Evolutionary conservation across 108 stramenopile genomes (phyloP).

Genomic region (Epithemia pelagica): DNA sequence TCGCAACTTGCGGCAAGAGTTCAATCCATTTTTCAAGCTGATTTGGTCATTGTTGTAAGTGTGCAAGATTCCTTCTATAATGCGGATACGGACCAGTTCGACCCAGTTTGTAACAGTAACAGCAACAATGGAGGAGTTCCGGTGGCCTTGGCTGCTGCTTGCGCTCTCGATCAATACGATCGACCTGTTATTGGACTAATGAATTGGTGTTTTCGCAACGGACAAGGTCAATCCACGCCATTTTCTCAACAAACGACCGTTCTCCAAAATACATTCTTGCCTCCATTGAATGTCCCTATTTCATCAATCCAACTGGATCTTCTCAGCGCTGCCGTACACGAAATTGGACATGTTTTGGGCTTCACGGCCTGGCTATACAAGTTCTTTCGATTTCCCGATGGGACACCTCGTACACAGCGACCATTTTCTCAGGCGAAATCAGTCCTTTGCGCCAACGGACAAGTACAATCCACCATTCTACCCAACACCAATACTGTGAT

Average conservation of each 20-base stretch:
- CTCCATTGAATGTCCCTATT: not conserved
- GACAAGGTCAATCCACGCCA: not conserved
- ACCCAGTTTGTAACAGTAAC: constrained; percentile 4
- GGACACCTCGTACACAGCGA: constrained; percentile 34
- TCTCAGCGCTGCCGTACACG: constrained; percentile 21
- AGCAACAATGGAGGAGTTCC: not conserved
- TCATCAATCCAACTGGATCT: not conserved
- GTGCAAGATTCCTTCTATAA: not conserved
- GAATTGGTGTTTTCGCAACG: constrained; percentile 18
- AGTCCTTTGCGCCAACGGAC: not conserved
- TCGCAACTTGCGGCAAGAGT: not conserved
- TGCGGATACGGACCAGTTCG: not conserved
- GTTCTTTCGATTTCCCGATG: constrained; percentile 43
- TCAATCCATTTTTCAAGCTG: not conserved
- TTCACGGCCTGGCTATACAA: constrained; percentile 33
- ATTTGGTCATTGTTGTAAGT: constrained; percentile 13
- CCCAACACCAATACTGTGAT: constrained; percentile 1
- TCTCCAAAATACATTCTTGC: not conserved
- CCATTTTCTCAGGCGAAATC: constrained; percentile 16
- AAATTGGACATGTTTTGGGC: constrained; percentile 46
- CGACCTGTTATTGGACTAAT: constrained; percentile 24
- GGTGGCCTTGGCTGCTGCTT: constrained; percentile 18
- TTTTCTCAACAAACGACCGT: not conserved
- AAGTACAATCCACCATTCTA: not conserved
- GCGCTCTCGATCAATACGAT: constrained; percentile 22